phyloP scores from a whole-genome alignment of 164 flowering plant species.

The Platanus orientalis region DNA sequence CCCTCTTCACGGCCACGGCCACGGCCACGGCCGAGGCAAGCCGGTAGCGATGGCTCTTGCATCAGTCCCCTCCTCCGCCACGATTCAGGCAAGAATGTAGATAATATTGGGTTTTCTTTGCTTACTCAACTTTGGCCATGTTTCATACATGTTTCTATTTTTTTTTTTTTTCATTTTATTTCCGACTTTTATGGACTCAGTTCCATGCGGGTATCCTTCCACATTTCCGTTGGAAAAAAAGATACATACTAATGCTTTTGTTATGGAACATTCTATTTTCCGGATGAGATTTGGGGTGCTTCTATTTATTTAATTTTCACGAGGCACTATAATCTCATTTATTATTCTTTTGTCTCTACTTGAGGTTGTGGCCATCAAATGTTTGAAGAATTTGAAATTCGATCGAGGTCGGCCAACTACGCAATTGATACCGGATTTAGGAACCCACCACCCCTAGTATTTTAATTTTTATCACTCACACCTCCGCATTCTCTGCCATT shows the following conservation, averaged over 20 bases:
- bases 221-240: neutral
- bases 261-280: neutral
- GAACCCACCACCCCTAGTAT: too few relatives aligned
- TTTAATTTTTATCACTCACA: too few relatives aligned
- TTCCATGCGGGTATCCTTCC: neutral
- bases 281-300: too few relatives aligned
- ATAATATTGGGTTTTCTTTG: neutral
- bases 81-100: neutral
- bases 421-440: too few relatives aligned
- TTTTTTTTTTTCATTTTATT: neutral
- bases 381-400: too few relatives aligned
- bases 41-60: neutral
- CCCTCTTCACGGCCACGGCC: constrained; percentile 6
- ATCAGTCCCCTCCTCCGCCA: neutral
- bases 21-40: constrained; percentile 9
- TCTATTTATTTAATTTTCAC: too few relatives aligned
- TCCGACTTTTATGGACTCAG: neutral
- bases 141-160: neutral
- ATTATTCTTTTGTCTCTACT: too few relatives aligned
- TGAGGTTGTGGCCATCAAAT: too few relatives aligned
- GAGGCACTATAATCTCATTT: too few relatives aligned
- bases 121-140: neutral
- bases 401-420: too few relatives aligned
- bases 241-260: neutral
- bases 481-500: too few relatives aligned